Base-by-base conservation (phyloP, 2,329 filamentous ascomycete species). In the Hymenoscyphus scutula region DNA sequence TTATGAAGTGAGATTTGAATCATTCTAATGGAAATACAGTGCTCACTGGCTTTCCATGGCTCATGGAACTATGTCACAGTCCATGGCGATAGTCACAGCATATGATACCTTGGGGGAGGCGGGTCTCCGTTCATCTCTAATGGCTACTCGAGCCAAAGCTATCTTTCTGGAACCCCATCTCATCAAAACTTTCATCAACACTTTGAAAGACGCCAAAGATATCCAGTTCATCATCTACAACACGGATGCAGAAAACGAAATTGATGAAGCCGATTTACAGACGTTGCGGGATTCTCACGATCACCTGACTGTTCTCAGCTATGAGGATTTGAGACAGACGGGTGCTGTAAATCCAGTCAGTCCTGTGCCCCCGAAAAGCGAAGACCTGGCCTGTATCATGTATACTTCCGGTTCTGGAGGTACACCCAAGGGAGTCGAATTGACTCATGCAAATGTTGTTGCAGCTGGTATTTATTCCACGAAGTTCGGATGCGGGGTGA, bases 401-500 rank as follows among this genome's bases (percentile, higher is more conserved):
- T 89, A 89, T 75, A 97, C 92, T 0, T 96, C 92, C 32, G 92
- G 92, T 48, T 93, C 91, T 13, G 95, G 91, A 0, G 92, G 92
- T 53, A 82, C 89, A 5, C 92, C 92, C 58, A 97, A 97, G 80
- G 92, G 92, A 72, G 92, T 95, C 55, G 85, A 91, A 60, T 84
- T 96, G 72, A 89, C 88, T 25, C 92, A 97, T 76, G 88, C 84
- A 72, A 90, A 89, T 69, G 88, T 97, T 45, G 82, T 97, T 62
- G 90, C 91, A 66, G 90, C 89, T 61, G 83, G 87, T 89, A 79
- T 76, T 84, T 78, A 59, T 53, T 10, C 23, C 25, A 3, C 19
- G 6, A 3, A 51, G 4, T 25, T 25, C 7, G 45, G 11, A 11
- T 4, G 19, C 2, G 7, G 11, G 10, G 45, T 51, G 8, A 5